Evolutionary conservation across 192 early-diverging fungal species (phyloP).

Genomic region (Mortierella hygrophila): DNA sequence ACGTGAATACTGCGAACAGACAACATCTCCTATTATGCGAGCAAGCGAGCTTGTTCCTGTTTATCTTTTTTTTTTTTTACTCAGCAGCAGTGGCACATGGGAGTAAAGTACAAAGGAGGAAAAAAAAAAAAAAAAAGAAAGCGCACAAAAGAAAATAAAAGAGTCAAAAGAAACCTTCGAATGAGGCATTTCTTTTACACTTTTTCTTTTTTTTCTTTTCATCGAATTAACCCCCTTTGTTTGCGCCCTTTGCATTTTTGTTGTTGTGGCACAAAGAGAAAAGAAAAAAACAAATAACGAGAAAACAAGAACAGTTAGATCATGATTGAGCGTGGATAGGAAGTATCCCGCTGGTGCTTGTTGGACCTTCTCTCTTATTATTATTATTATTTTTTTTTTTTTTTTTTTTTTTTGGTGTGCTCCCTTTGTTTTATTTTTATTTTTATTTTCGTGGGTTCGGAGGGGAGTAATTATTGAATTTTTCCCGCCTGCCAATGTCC

Average conservation of each 20-base stretch:
- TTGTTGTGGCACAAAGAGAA: conserved; percentile 1
- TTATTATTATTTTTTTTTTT: too few species aligned
- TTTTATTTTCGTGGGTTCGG: too few species aligned
- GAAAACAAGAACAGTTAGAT: background rate
- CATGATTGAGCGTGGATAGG: background rate
- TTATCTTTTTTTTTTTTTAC: background rate
- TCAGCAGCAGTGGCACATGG: background rate
- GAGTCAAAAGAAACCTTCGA: background rate
- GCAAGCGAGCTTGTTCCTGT: background rate
- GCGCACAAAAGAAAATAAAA: background rate
- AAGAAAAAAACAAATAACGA: background rate
- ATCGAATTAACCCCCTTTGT: background rate
- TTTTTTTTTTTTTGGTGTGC: too few species aligned
- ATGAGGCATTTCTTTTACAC: conserved; percentile 26
- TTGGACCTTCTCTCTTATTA: too few species aligned
- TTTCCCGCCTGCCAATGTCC: too few species aligned
- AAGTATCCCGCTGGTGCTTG: too few species aligned
- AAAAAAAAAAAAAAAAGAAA: background rate
- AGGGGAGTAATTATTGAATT: too few species aligned
- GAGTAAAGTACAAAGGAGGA: background rate
- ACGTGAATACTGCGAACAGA: background rate
- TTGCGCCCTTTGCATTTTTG: background rate
- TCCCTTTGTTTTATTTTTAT: too few species aligned
- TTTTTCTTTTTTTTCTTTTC: background rate
- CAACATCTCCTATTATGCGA: background rate